phyloP scores from a whole-genome alignment of 31 red algal species.

The Bonnemaisonia californica region DNA sequence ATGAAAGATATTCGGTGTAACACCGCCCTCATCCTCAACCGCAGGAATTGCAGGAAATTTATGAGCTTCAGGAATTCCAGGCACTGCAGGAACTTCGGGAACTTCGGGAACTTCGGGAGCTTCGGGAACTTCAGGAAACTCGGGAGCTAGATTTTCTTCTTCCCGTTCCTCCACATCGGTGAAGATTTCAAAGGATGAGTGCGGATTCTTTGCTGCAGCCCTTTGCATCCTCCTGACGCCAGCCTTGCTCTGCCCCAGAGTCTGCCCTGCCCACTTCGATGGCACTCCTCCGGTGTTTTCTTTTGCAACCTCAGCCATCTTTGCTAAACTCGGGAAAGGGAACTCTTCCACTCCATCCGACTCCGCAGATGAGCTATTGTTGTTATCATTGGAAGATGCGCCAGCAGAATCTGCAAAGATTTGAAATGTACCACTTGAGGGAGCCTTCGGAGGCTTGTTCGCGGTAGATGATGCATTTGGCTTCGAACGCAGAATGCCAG shows the following conservation, averaged over 20 bases:
- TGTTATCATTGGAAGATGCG: neutral
- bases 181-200: slow-evolving; percentile 14
- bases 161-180: neutral
- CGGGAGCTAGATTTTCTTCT: neutral
- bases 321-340: slow-evolving; percentile 6
- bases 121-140: neutral
- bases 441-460: neutral
- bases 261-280: slow-evolving; percentile 66
- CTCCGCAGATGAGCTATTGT: neutral
- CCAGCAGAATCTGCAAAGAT: slow-evolving; percentile 19
- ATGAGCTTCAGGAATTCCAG: no score
- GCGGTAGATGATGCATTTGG: slow-evolving; percentile 20
- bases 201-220: neutral
- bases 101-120: neutral
- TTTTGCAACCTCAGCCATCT: slow-evolving; percentile 31
- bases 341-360: slow-evolving; percentile 25
- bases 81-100: neutral
- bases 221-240: slow-evolving; percentile 27
- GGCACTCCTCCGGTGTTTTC: slow-evolving; percentile 52
- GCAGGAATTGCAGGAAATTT: no score
- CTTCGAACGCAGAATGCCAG: neutral
- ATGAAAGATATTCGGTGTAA: no score
- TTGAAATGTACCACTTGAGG: neutral
- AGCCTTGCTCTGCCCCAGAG: slow-evolving; percentile 45
- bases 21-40: no score